Conservation (phyloP, 768 basidiomycete species). For the Tulasnella sp. region DNA sequence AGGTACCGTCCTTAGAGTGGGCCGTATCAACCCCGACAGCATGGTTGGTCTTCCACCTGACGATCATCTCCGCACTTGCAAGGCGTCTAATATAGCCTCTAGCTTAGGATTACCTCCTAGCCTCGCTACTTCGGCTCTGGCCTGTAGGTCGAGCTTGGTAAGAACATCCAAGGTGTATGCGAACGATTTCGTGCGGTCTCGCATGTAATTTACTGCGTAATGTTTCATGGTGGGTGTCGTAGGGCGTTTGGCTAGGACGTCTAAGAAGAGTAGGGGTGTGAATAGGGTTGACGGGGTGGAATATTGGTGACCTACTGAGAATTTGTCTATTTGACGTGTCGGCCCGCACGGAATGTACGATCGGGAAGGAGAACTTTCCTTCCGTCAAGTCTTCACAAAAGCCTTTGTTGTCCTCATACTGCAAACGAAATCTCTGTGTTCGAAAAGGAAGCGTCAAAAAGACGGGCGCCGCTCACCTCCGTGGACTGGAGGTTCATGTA, state of each 20-base stretch:
- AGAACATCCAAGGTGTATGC: constrained; percentile 72
- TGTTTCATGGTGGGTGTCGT: constrained; percentile 66
- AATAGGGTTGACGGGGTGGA: not conserved
- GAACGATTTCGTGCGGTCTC: constrained; percentile 66
- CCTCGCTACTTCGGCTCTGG: constrained; percentile 49
- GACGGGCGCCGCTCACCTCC: constrained; percentile 41
- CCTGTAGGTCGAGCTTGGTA: constrained; percentile 50
- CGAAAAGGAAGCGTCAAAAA: not conserved
- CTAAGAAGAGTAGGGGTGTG: constrained; percentile 29
- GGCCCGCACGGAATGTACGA: constrained; percentile 79
- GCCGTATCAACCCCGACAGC: too few species aligned
- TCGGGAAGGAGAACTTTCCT: constrained; percentile 95
- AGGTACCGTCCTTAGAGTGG: too few species aligned
- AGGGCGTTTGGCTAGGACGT: constrained; percentile 82
- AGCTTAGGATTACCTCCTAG: constrained; percentile 67
- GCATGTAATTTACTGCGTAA: constrained; percentile 70
- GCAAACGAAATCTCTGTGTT: not conserved
- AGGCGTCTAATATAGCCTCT: constrained; percentile 24
- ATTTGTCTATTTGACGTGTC: constrained; percentile 67
- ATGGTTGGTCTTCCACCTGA: too few species aligned
- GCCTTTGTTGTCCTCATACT: constrained; percentile 63
- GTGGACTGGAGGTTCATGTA: constrained; percentile 87
- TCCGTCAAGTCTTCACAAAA: constrained; percentile 83
- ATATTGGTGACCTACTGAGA: constrained; percentile 45
- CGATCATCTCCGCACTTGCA: too few species aligned